Evolutionary conservation across 1,139 yeast species (phyloP), one percentile per base, ranked within the genome.

Genomic region (Debaryomycetaceae sp.): DNA sequence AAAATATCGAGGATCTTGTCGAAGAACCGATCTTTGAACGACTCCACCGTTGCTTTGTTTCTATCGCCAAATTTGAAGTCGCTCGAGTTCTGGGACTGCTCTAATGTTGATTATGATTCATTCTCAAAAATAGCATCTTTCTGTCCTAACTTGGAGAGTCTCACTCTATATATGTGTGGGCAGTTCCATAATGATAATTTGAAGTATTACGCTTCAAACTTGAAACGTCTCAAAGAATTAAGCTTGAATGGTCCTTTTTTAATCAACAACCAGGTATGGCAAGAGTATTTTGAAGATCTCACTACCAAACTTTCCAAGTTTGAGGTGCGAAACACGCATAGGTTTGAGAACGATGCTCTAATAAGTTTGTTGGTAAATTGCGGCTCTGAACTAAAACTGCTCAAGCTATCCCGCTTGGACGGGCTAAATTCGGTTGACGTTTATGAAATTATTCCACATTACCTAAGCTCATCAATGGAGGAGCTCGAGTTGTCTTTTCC

Each of bases 1-100:
- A 83, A 80, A 58, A 83, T 88, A 37, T 74, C 89, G 13, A 75
- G 79, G 43, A 91, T 94, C 45, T 63, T 92, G 29, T 81, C 94
- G 28, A 81, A 86, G 43, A 92, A 89, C 59, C 66, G 98, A 38
- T 84, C 92, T 0, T 67, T 92, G 37, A 78, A 83, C 52, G 79
- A 84, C 48, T 66, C 75, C 16, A 89, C 97, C 0, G 60, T 91
- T 55, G 67, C 80, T 36, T 66, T 92, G 36, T 92, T 92, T 56
- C 64, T 92, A 39, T 79, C 80, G 37, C 78, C 88, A 0, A 69
- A 73, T 15, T 60, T 81, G 39, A 75, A 64, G 41, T 56, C 63
- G 4, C 61, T 92, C 32, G 85, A 85, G 49, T 80, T 92, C 46
- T 88, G 96, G 92, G 98, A 92, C 63, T 92, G 98, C 59, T 88